These are phyloP conservation scores for Fraxinus sp. DNA, from an alignment of 305 asterid species.

Conservation along the genomic window DNA sequence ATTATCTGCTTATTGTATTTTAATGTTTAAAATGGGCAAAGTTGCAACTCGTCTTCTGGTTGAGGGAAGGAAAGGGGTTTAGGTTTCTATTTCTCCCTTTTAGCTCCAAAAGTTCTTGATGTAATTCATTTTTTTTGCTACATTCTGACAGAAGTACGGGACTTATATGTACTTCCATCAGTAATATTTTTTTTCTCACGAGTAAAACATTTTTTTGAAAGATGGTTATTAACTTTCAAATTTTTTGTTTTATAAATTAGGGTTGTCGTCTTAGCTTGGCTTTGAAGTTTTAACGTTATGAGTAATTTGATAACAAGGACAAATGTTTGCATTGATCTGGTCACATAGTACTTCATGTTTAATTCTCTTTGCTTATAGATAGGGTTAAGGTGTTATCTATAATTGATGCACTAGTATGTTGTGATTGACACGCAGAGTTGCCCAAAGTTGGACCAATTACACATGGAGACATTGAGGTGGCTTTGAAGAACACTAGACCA, in stretches of 20 bases:
- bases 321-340: not conserved
- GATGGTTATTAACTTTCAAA: not conserved
- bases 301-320: not conserved
- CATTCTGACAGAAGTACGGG: not conserved
- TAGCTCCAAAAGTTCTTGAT: not conserved
- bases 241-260: not conserved
- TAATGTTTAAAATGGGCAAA: not conserved
- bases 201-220: not conserved
- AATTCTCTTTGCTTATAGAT: not conserved
- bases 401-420: conserved; percentile 17
- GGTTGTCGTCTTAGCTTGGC: not conserved
- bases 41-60: not conserved
- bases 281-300: not conserved
- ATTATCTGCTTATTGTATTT: not conserved
- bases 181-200: not conserved
- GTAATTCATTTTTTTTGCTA: not conserved
- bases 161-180: not conserved
- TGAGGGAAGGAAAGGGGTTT: not conserved
- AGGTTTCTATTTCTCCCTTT: not conserved
- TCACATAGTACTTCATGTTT: not conserved
- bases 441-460: conserved; percentile 87
- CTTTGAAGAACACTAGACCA: conserved; percentile 87
- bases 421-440: conserved; percentile 51
- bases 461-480: conserved; percentile 63
- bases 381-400: not conserved